A percentile compares a stretch with the other conserved stretches of the same genome.
Conservation (phyloP, 2,329 filamentous ascomycete species). For the Magnaporthales sp. region DNA sequence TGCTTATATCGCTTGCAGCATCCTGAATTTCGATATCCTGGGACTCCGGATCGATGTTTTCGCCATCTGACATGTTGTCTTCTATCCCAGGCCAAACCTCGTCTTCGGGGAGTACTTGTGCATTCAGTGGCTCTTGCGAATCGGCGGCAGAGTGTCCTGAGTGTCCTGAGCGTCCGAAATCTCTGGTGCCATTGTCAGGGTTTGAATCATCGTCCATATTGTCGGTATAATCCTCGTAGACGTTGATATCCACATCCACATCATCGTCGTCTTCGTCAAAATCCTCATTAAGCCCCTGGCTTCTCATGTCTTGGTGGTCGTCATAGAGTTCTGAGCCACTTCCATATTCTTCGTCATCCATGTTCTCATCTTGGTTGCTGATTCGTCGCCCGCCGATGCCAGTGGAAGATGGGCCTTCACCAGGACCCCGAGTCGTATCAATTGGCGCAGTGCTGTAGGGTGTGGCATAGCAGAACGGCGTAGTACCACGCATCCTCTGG, state of each 20-base stretch:
- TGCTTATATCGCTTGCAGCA: constrained; percentile 29
- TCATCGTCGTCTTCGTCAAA: constrained; percentile 22
- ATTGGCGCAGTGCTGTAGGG: constrained; percentile 57
- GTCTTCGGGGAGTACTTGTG: constrained; percentile 36
- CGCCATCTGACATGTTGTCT: constrained; percentile 37
- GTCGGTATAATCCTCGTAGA: constrained; percentile 21
- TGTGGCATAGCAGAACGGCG: constrained; percentile 66
- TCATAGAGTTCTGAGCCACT: constrained; percentile 15
- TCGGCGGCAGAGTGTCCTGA: not conserved
- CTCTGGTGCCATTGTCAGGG: constrained; percentile 19
- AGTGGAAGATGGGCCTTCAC: constrained; percentile 6
- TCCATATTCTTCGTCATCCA: constrained; percentile 26
- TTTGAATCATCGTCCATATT: constrained; percentile 18
- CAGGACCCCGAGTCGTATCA: constrained; percentile 21
- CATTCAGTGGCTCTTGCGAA: constrained; percentile 8
- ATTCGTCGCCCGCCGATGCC: constrained; percentile 9
- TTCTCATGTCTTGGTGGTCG: constrained; percentile 8
- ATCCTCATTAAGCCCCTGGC: constrained; percentile 13
- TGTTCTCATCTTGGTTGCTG: constrained; percentile 20
- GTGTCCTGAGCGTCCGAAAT: constrained; percentile 7
- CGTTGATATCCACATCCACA: constrained; percentile 20
- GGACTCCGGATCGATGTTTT: constrained; percentile 39
- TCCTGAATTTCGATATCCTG: constrained; percentile 10
- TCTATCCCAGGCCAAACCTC: constrained; percentile 50
- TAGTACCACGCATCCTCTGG: constrained; percentile 32